Evolutionary conservation across 208 protist genomes (phyloP), one percentile per base, ranked within the genome.

Genomic region (Porcisia hertigi): DNA sequence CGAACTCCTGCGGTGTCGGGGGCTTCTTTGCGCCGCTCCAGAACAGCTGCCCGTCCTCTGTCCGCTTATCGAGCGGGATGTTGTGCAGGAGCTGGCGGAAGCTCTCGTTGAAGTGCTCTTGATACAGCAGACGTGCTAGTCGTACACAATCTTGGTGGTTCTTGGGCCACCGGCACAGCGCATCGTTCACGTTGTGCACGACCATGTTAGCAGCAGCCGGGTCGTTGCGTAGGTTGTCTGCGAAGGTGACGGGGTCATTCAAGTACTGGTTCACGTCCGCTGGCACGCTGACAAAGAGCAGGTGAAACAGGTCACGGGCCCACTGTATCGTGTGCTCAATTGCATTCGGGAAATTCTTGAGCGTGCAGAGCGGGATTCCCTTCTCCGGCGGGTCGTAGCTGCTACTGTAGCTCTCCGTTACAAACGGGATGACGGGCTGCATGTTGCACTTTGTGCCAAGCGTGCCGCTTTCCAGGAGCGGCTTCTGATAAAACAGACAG

Each of bases 341-440:
- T 39, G 91, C 85, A 86, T 99, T 98, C n/a, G 99, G 99, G 90
- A 99, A 99, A 88, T 99, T 99, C 86, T 99, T 99, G 25, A 99
- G 87, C 20, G 99, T 99, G 89, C 99, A 99, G n/a, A 99, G 92
- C 39, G 99, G 99, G 80, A 99, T 99, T 11, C 90, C 89, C 84
- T 99, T 99, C 87, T 99, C 98, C 39, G 98, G 98, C 34, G 98
- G 99, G 86, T 99, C 99, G 73, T 92, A 88, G 59, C 93, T 99
- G 34, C 91, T 96, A 69, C 94, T 91, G 92, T 99, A 99, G 67
- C 92, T 99, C 87, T 99, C 98, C 34, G 99, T 99, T 45, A 99
- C 79, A 45, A 87, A 83, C 16, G 99, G 99, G 52, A 99, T 94
- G 53, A 99, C 93, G 8, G 98, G 95, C 91, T 99, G 98, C 81